These are phyloP conservation scores for Rhizopus sp. DNA, from an alignment of 371 early-diverging fungal species.

Conservation along the genomic window DNA sequence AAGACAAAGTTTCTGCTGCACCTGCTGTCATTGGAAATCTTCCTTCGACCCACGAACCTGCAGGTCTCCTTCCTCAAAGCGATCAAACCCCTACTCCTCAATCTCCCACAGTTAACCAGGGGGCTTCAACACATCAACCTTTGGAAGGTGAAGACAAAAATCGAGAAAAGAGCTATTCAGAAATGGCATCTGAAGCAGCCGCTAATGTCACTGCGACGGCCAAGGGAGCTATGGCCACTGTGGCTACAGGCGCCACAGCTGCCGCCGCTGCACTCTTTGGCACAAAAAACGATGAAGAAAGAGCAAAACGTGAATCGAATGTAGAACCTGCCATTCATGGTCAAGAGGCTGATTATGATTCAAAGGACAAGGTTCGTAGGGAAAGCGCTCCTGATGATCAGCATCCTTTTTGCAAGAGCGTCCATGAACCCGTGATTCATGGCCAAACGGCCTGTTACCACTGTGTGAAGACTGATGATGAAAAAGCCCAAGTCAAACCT, in stretches of 20 bases:
- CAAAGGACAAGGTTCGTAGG: constrained; percentile 2
- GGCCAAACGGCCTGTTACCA: constrained; percentile 15
- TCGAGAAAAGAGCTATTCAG: constrained; percentile 3
- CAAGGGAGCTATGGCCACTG: too few relatives aligned
- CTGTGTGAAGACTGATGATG: neutral
- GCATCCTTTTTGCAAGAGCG: constrained; percentile 7
- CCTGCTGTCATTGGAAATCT: neutral
- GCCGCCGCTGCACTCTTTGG: constrained; percentile 18
- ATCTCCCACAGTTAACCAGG: neutral
- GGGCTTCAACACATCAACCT: neutral
- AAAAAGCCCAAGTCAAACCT: neutral
- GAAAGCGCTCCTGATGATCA: neutral
- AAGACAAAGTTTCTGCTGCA: neutral
- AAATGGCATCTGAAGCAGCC: constrained; percentile 14
- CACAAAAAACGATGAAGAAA: neutral
- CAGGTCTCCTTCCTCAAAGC: neutral
- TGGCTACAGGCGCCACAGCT: constrained; percentile 6
- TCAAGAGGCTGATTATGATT: constrained; percentile 8
- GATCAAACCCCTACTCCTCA: neutral
- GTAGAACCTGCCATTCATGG: constrained; percentile 24
- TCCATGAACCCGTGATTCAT: constrained; percentile 14
- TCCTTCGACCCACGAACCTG: constrained; percentile 1
- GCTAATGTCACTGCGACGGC: constrained; percentile 6
- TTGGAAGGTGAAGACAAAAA: constrained; percentile 1
- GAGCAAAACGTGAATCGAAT: neutral